Evolutionary conservation across 257 asterid species (phyloP), one percentile per base, ranked within the genome.

Genomic region (Buddleja alternifolia): DNA sequence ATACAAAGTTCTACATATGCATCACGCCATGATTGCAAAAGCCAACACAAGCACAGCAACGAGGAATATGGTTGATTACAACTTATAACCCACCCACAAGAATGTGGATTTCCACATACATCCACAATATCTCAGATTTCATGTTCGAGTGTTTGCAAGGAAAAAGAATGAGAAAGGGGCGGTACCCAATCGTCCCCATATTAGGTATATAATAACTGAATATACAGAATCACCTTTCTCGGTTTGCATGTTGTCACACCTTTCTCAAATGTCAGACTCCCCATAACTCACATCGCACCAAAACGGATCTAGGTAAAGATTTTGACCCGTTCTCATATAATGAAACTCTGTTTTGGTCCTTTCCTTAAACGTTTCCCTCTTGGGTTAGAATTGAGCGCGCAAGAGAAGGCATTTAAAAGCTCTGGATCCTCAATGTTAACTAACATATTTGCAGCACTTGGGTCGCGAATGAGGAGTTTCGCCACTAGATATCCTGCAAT

Each of bases 401-500:
- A 81, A 3, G 88, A 85, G 65, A 90, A 81, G 53, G 83, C 89
- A 60, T 85, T 84, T 63, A 80, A 20, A 57, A 93, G 86, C 32
- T 81, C 96, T 14, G 84, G 77, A 62, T 85, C 95, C 75, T 86
- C 95, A 9, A 81, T 68, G 51, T 83, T 93, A 48, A 86, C 78
- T 46, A 93, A 77, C 57, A 90, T 84, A 19, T 82, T 81, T 17
- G 96, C 96, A 51, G 95, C 88, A 60, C 63, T 77, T 39, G 96
- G 98, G 78, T 81, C 80, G 52, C 67, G 77, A 21, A 92, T 67
- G 58, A 83, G 90, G 60, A 82, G 91, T 80, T 90, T 90, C 37
- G 93, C 85, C 40, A 87, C 96, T 1, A 90, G 80, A 59, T 87
- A 90, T 29, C 96, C 96, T 15, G 96, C 95, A 67, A 85, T 83